phyloP scores from a whole-genome alignment of 352 stramenopile genomes.

The Phytophthora capsici region DNA sequence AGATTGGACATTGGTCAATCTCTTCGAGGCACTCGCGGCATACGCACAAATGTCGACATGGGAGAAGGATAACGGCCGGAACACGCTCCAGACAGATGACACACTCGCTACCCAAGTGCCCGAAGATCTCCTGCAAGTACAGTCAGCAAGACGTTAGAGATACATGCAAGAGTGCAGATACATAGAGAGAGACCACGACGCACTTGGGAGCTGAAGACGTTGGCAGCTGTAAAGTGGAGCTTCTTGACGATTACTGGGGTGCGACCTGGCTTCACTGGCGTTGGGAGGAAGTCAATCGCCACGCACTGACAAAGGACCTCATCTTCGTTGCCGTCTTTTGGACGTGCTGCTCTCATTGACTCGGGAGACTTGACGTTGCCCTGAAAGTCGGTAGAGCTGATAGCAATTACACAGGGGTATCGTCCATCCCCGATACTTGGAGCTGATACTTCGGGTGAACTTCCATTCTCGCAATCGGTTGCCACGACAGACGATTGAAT shows the following conservation, averaged over 20 bases:
- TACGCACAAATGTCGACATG: slow-evolving; percentile 73
- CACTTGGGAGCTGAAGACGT: slow-evolving; percentile 53
- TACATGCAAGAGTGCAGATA: neutral
- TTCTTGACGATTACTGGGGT: slow-evolving; percentile 55
- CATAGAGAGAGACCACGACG: neutral
- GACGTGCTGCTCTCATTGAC: neutral
- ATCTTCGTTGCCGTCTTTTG: slow-evolving; percentile 22
- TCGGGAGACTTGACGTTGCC: slow-evolving; percentile 5
- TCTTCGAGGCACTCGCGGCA: slow-evolving; percentile 67
- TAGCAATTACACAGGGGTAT: slow-evolving; percentile 42
- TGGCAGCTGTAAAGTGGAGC: slow-evolving; percentile 47
- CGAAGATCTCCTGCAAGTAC: slow-evolving; percentile 61
- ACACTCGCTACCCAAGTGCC: slow-evolving; percentile 51
- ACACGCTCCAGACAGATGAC: slow-evolving; percentile 68
- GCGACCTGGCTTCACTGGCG: slow-evolving; percentile 30
- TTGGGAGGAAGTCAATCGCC: slow-evolving; percentile 69
- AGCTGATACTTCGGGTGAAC: neutral
- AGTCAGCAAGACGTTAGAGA: neutral
- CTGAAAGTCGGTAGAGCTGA: slow-evolving; percentile 26
- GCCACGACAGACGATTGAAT: slow-evolving; percentile 27
- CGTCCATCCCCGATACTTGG: slow-evolving; percentile 10
- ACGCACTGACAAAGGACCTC: slow-evolving; percentile 55
- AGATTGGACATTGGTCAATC: slow-evolving; percentile 81
- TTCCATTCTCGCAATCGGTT: slow-evolving; percentile 24
- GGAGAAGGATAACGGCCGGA: slow-evolving; percentile 53